Conservation (phyloP, 768 basidiomycete species). For the Lactarius sp. region DNA sequence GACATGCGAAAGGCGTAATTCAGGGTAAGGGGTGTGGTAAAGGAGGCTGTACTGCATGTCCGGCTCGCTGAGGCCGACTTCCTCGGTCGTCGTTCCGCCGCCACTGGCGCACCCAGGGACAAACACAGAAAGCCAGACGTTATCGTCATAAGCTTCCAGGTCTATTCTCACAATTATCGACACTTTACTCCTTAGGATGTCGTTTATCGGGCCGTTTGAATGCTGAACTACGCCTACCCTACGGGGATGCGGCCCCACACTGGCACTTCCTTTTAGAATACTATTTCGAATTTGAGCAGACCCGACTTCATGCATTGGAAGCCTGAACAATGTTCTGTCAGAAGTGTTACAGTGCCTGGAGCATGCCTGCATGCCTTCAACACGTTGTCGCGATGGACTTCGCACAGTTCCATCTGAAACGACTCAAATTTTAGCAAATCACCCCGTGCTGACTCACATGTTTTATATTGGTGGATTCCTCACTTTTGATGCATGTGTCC, state of each 20-base stretch:
- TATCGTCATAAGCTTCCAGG: not conserved
- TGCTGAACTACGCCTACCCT: not conserved
- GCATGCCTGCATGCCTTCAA: not conserved
- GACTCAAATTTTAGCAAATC: not conserved
- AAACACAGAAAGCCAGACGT: no score
- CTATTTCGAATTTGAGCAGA: no score
- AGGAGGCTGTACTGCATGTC: not conserved
- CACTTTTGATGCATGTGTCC: no score
- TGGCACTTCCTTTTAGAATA: not conserved
- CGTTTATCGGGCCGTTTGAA: not conserved
- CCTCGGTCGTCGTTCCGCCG: no score
- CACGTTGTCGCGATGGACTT: not conserved
- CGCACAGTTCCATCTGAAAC: not conserved
- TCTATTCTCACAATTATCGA: not conserved
- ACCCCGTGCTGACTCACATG: not conserved
- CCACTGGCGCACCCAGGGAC: no score
- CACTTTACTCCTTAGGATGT: not conserved
- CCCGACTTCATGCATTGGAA: not conserved
- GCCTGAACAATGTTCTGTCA: not conserved
- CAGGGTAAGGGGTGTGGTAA: no score
- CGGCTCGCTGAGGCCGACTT: not conserved
- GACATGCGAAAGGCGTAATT: no score
- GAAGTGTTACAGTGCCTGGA: not conserved
- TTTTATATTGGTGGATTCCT: no score
- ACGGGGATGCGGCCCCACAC: not conserved